Evolutionary conservation across 495 filamentous ascomycete genomes (phyloP).

Genomic region (Oidiodendron maius): DNA sequence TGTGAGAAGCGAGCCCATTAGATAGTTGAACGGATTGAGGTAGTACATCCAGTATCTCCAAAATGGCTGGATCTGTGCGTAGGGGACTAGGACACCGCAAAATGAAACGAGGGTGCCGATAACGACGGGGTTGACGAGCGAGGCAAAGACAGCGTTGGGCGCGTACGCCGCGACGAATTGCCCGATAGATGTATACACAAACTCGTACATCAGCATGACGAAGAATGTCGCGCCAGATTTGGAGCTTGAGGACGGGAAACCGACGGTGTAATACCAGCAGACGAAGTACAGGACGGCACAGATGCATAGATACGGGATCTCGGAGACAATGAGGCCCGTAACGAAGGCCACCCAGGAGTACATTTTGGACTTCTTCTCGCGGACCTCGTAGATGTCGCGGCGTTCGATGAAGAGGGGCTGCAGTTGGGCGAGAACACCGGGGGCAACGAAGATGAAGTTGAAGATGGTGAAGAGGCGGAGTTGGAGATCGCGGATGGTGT

Average conservation of each 20-base stretch:
- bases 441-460: conserved; percentile 30
- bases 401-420: conserved; percentile 66
- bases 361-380: conserved; percentile 68
- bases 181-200: conserved; percentile 42
- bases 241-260: conserved; percentile 35
- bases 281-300: conserved; percentile 51
- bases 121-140: conserved; percentile 47
- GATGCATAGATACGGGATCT: conserved; percentile 55
- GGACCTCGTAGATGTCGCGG: conserved; percentile 63
- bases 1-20: conserved; percentile 46
- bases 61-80: conserved; percentile 42
- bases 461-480: conserved; percentile 32
- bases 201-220: conserved; percentile 41
- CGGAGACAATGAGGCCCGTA: conserved; percentile 45
- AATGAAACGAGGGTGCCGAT: conserved; percentile 47
- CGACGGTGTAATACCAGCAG: conserved; percentile 55
- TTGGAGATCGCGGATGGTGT: conserved; percentile 28
- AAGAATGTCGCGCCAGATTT: conserved; percentile 39
- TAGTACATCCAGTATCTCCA: conserved; percentile 59
- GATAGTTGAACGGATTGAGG: conserved; percentile 50
- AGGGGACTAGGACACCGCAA: conserved; percentile 50
- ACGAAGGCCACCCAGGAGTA: conserved; percentile 63
- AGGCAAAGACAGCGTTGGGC: conserved; percentile 48
- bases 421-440: conserved; percentile 37
- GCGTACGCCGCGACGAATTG: conserved; percentile 49